Percentiles rank a stretch among this genome's conserved stretches.
phyloP scores from a whole-genome alignment of 768 basidiomycete genomes.

The Lactarius sp. region DNA sequence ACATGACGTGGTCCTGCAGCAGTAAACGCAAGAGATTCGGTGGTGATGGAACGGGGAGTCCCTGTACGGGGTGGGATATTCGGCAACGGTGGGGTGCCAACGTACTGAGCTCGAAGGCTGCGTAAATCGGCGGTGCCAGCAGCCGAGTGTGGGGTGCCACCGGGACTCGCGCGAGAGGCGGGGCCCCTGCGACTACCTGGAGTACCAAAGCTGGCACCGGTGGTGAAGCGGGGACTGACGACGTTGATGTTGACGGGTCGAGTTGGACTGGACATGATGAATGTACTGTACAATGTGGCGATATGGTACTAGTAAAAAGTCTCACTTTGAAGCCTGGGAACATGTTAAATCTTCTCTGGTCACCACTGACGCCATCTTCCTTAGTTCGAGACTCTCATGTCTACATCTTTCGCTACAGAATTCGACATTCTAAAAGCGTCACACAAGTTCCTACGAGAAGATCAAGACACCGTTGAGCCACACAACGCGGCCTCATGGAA shows the following conservation, averaged over 20 bases:
- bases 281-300: too few species aligned
- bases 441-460: slow-evolving; percentile 58
- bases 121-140: slow-evolving; percentile 70
- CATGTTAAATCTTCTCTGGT: not conserved
- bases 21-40: slow-evolving; percentile 20
- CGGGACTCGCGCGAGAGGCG: slow-evolving; percentile 5
- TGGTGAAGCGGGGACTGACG: slow-evolving; percentile 18
- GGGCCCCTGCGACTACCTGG: slow-evolving; percentile 20
- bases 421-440: slow-evolving; percentile 73
- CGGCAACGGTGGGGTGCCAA: slow-evolving; percentile 48
- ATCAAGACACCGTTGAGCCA: slow-evolving; percentile 46
- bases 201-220: slow-evolving; percentile 7
- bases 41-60: slow-evolving; percentile 27
- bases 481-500: slow-evolving; percentile 58
- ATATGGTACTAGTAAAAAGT: too few species aligned
- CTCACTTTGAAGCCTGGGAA: not conserved
- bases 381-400: slow-evolving; percentile 10
- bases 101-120: slow-evolving; percentile 59
- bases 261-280: slow-evolving; percentile 23
- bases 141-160: slow-evolving; percentile 40
- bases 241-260: slow-evolving; percentile 30
- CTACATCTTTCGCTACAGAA: slow-evolving; percentile 38
- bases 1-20: slow-evolving; percentile 17
- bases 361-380: not conserved
- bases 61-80: slow-evolving; percentile 50